Percentiles rank a stretch among this genome's conserved stretches.
Evolutionary conservation across 2,329 filamentous ascomycete genomes (phyloP).

Genomic region (Xylariaceae sp.): DNA sequence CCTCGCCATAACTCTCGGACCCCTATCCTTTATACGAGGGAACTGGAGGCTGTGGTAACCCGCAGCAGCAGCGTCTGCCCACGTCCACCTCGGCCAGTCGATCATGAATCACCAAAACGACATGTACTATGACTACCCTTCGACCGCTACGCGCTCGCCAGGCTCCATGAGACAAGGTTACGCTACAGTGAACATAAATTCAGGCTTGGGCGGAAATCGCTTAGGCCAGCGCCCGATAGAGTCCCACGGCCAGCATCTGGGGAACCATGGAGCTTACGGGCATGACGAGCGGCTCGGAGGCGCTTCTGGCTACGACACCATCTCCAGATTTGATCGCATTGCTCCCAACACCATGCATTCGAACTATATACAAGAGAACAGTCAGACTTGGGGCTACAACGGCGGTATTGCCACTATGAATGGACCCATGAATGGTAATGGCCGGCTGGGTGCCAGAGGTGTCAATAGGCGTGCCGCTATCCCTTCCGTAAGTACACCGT

Average conservation of each 20-base stretch:
- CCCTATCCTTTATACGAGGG: constrained; percentile 16
- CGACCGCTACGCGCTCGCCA: constrained; percentile 63
- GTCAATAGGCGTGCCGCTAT: constrained; percentile 58
- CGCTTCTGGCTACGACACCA: constrained; percentile 56
- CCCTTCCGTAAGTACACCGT: constrained; percentile 61
- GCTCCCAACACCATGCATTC: constrained; percentile 36
- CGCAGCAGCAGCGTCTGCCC: constrained; percentile 27
- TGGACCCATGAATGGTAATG: constrained; percentile 62
- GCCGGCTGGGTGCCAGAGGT: constrained; percentile 47
- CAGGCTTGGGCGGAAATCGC: constrained; percentile 47
- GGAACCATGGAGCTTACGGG: constrained; percentile 62
- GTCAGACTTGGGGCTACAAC: constrained; percentile 74
- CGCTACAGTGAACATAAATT: constrained; percentile 54
- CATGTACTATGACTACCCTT: constrained; percentile 69
- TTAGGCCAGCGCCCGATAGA: constrained; percentile 78
- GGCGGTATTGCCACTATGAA: constrained; percentile 61
- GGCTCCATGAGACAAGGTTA: constrained; percentile 63
- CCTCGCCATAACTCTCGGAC: background rate
- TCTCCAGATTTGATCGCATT: constrained; percentile 36
- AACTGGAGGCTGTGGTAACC: constrained; percentile 29
- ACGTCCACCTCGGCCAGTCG: constrained; percentile 12
- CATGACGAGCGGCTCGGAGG: constrained; percentile 58
- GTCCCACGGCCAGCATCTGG: constrained; percentile 58
- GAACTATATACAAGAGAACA: constrained; percentile 59
- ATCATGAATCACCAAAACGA: constrained; percentile 55